Conservation (phyloP, 176 grass and related monocot species). For the barley (Hordeum vulgare) region DNA sequence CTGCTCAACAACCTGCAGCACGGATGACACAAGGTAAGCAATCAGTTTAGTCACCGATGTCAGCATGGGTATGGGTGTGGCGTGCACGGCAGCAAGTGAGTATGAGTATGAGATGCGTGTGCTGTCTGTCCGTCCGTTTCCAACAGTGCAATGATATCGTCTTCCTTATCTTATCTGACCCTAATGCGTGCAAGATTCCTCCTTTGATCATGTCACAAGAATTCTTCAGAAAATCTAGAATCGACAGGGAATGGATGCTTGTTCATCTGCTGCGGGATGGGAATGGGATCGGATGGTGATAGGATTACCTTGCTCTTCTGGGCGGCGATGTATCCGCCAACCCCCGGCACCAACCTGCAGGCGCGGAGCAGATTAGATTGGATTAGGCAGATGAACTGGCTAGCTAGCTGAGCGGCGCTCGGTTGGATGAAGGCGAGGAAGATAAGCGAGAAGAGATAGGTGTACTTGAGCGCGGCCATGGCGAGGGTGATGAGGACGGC, state of each 20-base stretch:
- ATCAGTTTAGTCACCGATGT: not conserved
- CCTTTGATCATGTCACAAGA: too few species aligned
- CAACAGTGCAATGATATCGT: not conserved
- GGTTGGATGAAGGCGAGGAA: too few species aligned
- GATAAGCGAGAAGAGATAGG: not conserved
- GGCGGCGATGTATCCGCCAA: conserved; percentile 60
- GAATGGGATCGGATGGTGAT: not conserved
- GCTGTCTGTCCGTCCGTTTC: not conserved
- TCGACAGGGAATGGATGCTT: too few species aligned
- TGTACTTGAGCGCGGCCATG: conserved; percentile 60
- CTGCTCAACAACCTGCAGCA: conserved; percentile 78
- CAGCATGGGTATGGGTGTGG: not conserved
- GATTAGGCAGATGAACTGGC: not conserved
- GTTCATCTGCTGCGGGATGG: not conserved
- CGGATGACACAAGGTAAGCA: not conserved
- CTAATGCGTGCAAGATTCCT: not conserved
- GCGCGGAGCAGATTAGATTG: not conserved
- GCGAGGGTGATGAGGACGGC: conserved; percentile 37
- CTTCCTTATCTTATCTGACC: not conserved
- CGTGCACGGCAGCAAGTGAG: not conserved
- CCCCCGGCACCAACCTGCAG: conserved; percentile 70
- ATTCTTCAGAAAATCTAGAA: not conserved
- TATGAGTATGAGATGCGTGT: not conserved
- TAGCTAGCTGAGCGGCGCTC: not conserved
- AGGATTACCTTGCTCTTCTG: conserved; percentile 85